Conservation (phyloP, 768 basidiomycete species). For the Pulveroboletus frians region DNA sequence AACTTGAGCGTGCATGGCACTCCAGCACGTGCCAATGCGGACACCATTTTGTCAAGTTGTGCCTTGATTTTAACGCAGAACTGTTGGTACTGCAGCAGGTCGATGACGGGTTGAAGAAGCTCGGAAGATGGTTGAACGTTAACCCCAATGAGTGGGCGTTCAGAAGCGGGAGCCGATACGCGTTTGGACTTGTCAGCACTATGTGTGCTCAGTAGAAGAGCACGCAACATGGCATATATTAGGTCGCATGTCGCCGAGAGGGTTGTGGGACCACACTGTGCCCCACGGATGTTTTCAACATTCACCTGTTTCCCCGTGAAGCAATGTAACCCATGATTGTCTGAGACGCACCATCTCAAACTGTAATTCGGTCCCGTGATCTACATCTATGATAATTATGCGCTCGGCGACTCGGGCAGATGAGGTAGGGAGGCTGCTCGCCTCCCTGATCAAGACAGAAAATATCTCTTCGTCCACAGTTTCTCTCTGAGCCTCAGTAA, state of each 20-base stretch:
- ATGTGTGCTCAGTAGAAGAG: slow-evolving; percentile 62
- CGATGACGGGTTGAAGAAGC: slow-evolving; percentile 70
- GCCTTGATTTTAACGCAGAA: slow-evolving; percentile 60
- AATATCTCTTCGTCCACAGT: slow-evolving; percentile 81
- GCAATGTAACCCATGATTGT: background rate
- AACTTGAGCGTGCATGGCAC: slow-evolving; percentile 55
- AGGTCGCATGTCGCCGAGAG: slow-evolving; percentile 52
- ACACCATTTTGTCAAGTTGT: slow-evolving; percentile 50
- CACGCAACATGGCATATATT: slow-evolving; percentile 58
- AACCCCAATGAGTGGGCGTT: slow-evolving; percentile 21
- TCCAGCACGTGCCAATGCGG: slow-evolving; percentile 47
- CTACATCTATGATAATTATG: slow-evolving; percentile 70
- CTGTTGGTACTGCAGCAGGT: slow-evolving; percentile 72
- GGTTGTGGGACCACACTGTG: slow-evolving; percentile 9
- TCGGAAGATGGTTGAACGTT: slow-evolving; percentile 33
- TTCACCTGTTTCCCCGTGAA: slow-evolving; percentile 32
- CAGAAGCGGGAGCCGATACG: slow-evolving; percentile 25
- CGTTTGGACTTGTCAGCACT: slow-evolving; percentile 40
- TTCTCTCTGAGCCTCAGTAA: slow-evolving; percentile 63
- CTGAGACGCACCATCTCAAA: slow-evolving; percentile 62
- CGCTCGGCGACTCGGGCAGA: slow-evolving; percentile 76
- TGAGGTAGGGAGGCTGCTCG: slow-evolving; percentile 69
- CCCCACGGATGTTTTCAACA: slow-evolving; percentile 12
- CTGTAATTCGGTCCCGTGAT: slow-evolving; percentile 59
- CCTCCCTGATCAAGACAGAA: slow-evolving; percentile 64